Evolutionary conservation across 75 land plant species (phyloP).

Genomic region (Isoetes taiwanensis): DNA sequence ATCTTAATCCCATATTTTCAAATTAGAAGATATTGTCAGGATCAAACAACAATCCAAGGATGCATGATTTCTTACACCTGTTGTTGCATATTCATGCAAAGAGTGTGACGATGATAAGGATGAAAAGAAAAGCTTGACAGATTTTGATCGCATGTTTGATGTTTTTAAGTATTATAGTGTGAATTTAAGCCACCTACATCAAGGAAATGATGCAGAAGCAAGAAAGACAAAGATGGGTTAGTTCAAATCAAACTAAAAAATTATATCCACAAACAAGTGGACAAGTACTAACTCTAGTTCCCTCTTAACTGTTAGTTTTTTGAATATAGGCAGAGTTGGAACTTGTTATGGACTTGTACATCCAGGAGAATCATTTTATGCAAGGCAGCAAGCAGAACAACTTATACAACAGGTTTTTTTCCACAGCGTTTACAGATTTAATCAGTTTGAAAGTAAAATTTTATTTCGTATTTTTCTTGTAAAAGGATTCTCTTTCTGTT

Average conservation of each 20-base stretch:
- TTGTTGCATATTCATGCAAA: too few species aligned
- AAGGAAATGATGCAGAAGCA: slow-evolving; percentile 19
- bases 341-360: slow-evolving; percentile 53
- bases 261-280: background rate
- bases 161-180: slow-evolving; percentile 40
- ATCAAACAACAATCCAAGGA: too few species aligned
- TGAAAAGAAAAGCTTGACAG: slow-evolving; percentile 68
- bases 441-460: background rate
- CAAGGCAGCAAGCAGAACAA: slow-evolving; percentile 87
- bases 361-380: slow-evolving; percentile 81
- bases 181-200: too few species aligned
- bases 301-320: slow-evolving; percentile 23
- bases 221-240: slow-evolving; percentile 70
- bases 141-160: slow-evolving; percentile 76
- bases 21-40: too few species aligned
- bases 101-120: slow-evolving; percentile 72
- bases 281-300: background rate
- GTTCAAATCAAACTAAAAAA: slow-evolving; percentile 5
- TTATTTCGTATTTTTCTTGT: background rate
- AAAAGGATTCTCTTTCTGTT: too few species aligned
- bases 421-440: background rate
- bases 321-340: slow-evolving; percentile 56
- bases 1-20: background rate
- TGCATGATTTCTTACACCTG: too few species aligned
- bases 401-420: slow-evolving; percentile 53